These are phyloP conservation scores for Aspergillus tamarii DNA, from an alignment of 2,329 filamentous ascomycete species.

Conservation along the genomic window DNA sequence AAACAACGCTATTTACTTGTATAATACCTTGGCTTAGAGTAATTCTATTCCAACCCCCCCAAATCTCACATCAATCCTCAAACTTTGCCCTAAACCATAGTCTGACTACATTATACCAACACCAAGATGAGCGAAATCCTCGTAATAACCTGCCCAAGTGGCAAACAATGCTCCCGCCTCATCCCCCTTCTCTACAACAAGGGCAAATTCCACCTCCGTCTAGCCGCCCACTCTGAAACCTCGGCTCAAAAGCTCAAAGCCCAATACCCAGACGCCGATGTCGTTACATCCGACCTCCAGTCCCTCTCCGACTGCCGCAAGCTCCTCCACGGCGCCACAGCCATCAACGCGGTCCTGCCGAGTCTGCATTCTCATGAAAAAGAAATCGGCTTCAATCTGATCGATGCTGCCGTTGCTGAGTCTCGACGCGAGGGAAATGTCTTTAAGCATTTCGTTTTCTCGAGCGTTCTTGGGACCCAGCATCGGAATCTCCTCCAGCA, in stretches of 20 bases:
- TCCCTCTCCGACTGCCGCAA: constrained; percentile 22
- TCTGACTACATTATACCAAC: not conserved
- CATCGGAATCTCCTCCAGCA: not conserved
- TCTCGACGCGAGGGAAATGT: not conserved
- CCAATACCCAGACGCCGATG: not conserved
- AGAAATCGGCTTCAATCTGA: not conserved
- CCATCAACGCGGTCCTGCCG: constrained; percentile 3
- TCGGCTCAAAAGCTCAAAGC: not conserved
- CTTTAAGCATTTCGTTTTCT: not conserved
- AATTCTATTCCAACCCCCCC: no score
- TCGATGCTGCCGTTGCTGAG: not conserved
- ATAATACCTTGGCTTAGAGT: no score
- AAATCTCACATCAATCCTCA: not conserved
- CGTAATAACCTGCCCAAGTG: constrained; percentile 42
- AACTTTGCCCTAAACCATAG: no score
- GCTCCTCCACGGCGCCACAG: constrained; percentile 20
- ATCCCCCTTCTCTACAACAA: constrained; percentile 36
- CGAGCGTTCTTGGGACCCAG: not conserved
- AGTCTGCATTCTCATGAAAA: constrained; percentile 3
- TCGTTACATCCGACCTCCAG: not conserved
- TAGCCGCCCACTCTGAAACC: constrained; percentile 11
- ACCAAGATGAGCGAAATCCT: constrained; percentile 18
- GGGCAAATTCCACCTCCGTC: constrained; percentile 17
- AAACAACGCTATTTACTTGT: no score
- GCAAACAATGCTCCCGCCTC: constrained; percentile 40